Conservation (phyloP, 371 early-diverging fungal species). For the Mucor racemosus region DNA sequence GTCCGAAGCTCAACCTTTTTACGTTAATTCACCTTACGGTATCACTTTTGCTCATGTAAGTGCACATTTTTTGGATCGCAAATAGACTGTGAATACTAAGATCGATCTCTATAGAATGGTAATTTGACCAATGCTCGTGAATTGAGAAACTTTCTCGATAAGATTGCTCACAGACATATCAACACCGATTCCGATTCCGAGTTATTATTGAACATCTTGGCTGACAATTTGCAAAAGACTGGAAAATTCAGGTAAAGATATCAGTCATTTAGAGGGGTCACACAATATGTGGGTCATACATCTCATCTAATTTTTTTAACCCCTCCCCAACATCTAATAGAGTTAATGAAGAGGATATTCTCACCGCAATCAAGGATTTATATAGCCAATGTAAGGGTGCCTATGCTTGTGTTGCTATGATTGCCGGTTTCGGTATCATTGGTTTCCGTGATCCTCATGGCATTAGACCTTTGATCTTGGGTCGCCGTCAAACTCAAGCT, state of each 20-base stretch:
- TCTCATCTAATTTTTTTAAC: constrained; percentile 29
- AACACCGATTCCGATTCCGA: constrained; percentile 99
- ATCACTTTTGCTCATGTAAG: constrained; percentile 94
- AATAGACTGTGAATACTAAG: not conserved
- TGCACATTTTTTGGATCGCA: not conserved
- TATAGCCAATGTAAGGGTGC: constrained; percentile 87
- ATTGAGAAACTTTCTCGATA: constrained; percentile 84
- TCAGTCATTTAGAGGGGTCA: constrained; percentile 11
- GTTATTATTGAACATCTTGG: constrained; percentile 94
- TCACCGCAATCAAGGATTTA: constrained; percentile 86
- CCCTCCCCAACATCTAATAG: constrained; percentile 39
- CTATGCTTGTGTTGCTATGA: constrained; percentile 94
- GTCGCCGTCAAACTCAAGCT: constrained; percentile 64
- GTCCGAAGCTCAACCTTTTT: constrained; percentile 98
- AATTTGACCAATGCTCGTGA: constrained; percentile 94
- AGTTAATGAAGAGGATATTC: constrained; percentile 96
- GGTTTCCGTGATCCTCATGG: constrained; percentile 96
- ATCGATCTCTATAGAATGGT: constrained; percentile 74
- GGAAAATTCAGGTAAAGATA: constrained; percentile 83
- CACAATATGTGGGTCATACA: constrained; percentile 23
- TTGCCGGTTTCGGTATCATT: constrained; percentile 91
- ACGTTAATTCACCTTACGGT: constrained; percentile 98
- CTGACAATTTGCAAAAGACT: constrained; percentile 88
- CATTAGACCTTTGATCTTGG: constrained; percentile 93
- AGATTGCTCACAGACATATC: constrained; percentile 96